Percentiles rank a stretch among this genome's conserved stretches.
Evolutionary conservation across 2,329 filamentous ascomycete species (phyloP).

Genomic region (Venturia carpophila): DNA sequence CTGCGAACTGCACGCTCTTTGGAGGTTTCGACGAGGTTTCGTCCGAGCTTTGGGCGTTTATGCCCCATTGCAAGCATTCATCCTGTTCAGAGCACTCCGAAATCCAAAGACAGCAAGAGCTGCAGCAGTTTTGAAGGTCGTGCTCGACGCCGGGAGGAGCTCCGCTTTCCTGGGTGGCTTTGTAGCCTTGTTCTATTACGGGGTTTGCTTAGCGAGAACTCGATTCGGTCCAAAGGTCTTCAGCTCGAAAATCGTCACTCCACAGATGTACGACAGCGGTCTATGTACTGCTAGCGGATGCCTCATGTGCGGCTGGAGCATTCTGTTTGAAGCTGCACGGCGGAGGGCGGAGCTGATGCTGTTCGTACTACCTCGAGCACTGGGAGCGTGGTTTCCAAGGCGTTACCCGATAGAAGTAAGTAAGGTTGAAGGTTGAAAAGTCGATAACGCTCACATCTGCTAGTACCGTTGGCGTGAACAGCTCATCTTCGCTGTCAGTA

Average conservation of each 20-base stretch:
- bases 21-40: constrained; percentile 62
- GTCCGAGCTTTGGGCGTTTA: constrained; percentile 69
- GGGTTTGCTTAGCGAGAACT: constrained; percentile 69
- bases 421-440: neutral
- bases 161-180: constrained; percentile 72
- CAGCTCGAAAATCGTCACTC: constrained; percentile 45
- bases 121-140: constrained; percentile 40
- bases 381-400: constrained; percentile 66
- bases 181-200: constrained; percentile 75
- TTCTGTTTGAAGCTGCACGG: constrained; percentile 59
- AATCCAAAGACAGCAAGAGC: neutral
- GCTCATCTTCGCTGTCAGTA: constrained; percentile 26
- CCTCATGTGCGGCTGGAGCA: constrained; percentile 71
- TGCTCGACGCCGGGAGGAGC: constrained; percentile 57
- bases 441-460: neutral
- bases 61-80: constrained; percentile 62
- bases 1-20: constrained; percentile 66
- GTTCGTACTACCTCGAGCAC: constrained; percentile 71
- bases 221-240: constrained; percentile 63
- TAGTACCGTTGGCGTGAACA: constrained; percentile 28
- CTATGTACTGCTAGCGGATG: constrained; percentile 67
- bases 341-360: constrained; percentile 68
- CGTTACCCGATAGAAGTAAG: constrained; percentile 48
- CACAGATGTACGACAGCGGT: constrained; percentile 52
- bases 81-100: constrained; percentile 42